Evolutionary conservation across 225 moss, liverwort and hornwort genomes (phyloP), one percentile per base, ranked within the genome.

Genomic region (Climacium dendroides): DNA sequence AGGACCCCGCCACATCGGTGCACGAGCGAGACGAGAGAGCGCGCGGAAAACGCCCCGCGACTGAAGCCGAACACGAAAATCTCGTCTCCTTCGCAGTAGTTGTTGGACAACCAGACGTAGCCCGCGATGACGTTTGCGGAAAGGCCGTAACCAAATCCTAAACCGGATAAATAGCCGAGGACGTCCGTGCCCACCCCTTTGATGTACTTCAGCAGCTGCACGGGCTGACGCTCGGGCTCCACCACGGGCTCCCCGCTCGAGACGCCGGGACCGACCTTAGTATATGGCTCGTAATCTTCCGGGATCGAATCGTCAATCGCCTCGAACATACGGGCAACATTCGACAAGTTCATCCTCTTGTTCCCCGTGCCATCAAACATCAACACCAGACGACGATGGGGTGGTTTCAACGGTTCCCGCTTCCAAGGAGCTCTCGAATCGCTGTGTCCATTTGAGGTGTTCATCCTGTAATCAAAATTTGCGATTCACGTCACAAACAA

Each of bases 31-130:
- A 86, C 89, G 25, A 89, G 25, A 76, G 67, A 78, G 61, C 86
- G 89, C 15, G 89, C 89, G 15, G 86, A 41, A 57, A 78, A 89
- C 5, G 86, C 89, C 10, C 89, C 89, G 11, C 89, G 82, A 52
- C 89, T 89, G 77, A 89, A 89, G 26, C 86, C 89, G 77, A 89
- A 89, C 39, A 89, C 89, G 23, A 86, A 86, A 59, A 86, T 70
- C 24, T 89, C 76, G 60, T 89, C 86, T 3, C 83, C 86, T 10
- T 76, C 50, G 1, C 13, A 2, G 41, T 71, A 89, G 18, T 83
- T 8, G 23, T 89, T 58, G 18, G 83, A 89, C 67, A 86, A 43
- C 89, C 86, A 86, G 10, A 76, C 59, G 50, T 81, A 89, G 0
- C 89, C 89, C 13, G 37, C 77, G 32, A 82, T 86, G 15, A 89